Conservation (phyloP, 2,329 filamentous ascomycete species). For the Westerdykella aurantiaca region DNA sequence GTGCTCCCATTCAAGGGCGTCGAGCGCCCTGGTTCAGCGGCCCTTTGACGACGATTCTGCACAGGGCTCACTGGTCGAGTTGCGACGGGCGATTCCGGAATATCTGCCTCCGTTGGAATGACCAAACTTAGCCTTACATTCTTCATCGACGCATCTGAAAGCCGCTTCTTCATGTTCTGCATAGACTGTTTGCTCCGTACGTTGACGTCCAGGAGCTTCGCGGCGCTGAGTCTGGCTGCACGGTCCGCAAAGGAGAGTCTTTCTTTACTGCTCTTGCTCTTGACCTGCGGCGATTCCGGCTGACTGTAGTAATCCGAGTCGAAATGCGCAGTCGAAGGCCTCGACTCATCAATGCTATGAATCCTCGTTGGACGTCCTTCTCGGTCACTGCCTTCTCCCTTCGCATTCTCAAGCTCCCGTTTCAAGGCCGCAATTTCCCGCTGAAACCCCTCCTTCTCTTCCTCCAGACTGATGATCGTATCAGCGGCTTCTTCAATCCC, state of each 20-base stretch:
- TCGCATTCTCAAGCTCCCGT: conserved; percentile 11
- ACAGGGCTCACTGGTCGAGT: too few relatives aligned
- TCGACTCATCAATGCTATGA: conserved; percentile 31
- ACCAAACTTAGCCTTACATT: conserved; percentile 9
- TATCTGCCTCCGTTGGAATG: conserved; percentile 17
- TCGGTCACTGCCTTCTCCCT: conserved; percentile 12
- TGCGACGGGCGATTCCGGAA: conserved; percentile 8
- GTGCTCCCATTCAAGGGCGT: conserved; percentile 7
- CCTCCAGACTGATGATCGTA: conserved; percentile 24
- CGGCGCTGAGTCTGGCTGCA: conserved; percentile 11
- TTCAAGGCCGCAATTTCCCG: conserved; percentile 21
- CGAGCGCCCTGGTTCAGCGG: background rate
- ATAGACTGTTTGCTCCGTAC: conserved; percentile 20
- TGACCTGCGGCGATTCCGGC: conserved; percentile 25
- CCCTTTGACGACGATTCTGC: too few relatives aligned
- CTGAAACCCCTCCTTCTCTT: conserved; percentile 20
- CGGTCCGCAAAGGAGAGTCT: conserved; percentile 21
- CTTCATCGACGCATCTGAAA: conserved; percentile 27
- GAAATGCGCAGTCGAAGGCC: conserved; percentile 33
- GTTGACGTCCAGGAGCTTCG: conserved; percentile 25
- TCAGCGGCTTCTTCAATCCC: conserved; percentile 31
- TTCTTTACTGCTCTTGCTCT: conserved; percentile 12
- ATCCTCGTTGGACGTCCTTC: conserved; percentile 17
- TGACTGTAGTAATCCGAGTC: conserved; percentile 37
- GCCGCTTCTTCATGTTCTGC: conserved; percentile 25